phyloP scores from a whole-genome alignment of 2,329 filamentous ascomycete genomes.

The Didymellaceae sp. region DNA sequence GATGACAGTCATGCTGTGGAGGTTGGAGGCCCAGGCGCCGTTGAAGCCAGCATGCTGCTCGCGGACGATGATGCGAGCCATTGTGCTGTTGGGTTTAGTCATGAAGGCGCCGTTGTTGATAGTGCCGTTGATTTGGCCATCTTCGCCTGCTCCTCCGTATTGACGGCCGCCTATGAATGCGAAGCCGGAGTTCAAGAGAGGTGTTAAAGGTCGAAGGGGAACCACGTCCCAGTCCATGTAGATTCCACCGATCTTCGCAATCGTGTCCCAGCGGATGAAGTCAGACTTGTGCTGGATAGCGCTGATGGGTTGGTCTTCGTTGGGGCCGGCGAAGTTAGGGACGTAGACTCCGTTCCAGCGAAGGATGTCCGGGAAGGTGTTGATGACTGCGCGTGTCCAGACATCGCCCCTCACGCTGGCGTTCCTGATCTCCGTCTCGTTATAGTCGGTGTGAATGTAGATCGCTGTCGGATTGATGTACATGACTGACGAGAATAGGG shows the following conservation, averaged over 20 bases:
- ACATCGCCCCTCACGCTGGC: constrained; percentile 15
- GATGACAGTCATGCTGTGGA: constrained; percentile 20
- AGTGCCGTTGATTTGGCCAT: constrained; percentile 19
- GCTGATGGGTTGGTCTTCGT: constrained; percentile 15
- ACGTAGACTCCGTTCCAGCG: constrained; percentile 17
- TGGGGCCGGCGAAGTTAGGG: constrained; percentile 18
- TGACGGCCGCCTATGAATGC: constrained; percentile 25
- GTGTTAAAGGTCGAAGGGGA: constrained; percentile 14
- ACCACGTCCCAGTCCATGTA: constrained; percentile 33
- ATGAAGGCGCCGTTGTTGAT: constrained; percentile 31
- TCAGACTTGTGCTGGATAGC: constrained; percentile 30
- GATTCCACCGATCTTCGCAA: constrained; percentile 23
- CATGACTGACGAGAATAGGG: constrained; percentile 21
- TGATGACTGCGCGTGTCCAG: constrained; percentile 28
- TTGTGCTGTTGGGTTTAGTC: constrained; percentile 22
- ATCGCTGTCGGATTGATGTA: constrained; percentile 24
- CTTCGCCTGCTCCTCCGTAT: constrained; percentile 36
- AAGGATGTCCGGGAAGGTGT: constrained; percentile 20
- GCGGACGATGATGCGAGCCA: constrained; percentile 24
- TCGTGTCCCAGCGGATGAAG: constrained; percentile 26
- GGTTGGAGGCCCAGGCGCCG: constrained; percentile 23
- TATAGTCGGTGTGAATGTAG: constrained; percentile 34
- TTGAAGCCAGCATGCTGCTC: constrained; percentile 27
- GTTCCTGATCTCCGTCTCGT: constrained; percentile 17
- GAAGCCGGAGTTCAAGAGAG: constrained; percentile 22